Percentiles rank a stretch among this genome's conserved stretches.
phyloP scores from a whole-genome alignment of 345 rosid genomes.

The Gossypium raimondii region DNA sequence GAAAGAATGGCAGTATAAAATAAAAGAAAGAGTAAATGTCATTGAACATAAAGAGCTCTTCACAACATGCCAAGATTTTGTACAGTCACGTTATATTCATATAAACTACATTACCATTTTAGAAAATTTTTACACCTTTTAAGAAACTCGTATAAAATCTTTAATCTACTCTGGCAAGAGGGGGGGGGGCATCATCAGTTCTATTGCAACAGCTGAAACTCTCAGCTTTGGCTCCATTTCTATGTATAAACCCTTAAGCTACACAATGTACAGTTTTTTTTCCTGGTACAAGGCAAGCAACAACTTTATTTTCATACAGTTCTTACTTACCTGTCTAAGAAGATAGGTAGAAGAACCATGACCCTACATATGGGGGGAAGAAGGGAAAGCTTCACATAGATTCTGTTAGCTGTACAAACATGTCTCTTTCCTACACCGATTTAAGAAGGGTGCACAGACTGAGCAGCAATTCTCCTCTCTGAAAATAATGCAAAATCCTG shows the following conservation, averaged over 20 bases:
- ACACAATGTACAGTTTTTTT: constrained; percentile 59
- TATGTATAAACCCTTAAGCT: constrained; percentile 58
- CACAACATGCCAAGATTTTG: constrained; percentile 36
- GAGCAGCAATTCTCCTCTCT: constrained; percentile 67
- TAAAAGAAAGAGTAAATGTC: background rate
- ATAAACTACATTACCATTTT: constrained; percentile 39
- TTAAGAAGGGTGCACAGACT: constrained; percentile 43
- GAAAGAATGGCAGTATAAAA: constrained; percentile 26
- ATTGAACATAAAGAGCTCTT: constrained; percentile 50
- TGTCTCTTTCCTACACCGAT: constrained; percentile 33
- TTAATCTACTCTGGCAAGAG: constrained; percentile 29
- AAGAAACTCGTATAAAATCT: constrained; percentile 25
- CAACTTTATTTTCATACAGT: constrained; percentile 44
- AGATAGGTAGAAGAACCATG: constrained; percentile 26
- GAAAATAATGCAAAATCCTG: constrained; percentile 22
- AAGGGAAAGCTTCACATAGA: constrained; percentile 34
- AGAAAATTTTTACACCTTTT: constrained; percentile 46
- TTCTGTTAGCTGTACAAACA: constrained; percentile 66
- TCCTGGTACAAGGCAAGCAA: constrained; percentile 46
- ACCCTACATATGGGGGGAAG: constrained; percentile 22
- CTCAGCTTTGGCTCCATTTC: constrained; percentile 33
- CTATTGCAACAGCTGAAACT: constrained; percentile 34
- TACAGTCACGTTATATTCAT: constrained; percentile 37
- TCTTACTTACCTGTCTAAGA: constrained; percentile 34
- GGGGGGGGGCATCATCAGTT: constrained; percentile 17